Percentiles rank a stretch among this genome's conserved stretches.
Conservation (phyloP, 257 asterid species). For the Vinca minor region DNA sequence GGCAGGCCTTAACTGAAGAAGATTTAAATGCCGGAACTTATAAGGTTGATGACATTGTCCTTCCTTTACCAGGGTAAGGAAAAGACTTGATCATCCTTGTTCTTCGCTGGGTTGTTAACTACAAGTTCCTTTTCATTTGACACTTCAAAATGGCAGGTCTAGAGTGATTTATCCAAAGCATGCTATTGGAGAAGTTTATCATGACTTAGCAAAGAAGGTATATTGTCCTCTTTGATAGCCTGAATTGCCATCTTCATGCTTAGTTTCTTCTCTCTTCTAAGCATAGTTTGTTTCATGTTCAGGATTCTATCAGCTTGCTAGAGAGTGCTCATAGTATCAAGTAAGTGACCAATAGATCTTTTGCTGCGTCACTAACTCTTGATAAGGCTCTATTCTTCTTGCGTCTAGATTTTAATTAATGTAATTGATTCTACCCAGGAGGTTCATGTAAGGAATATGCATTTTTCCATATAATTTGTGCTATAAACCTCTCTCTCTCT, state of each 20-base stretch:
- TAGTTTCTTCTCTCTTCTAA: slow-evolving; percentile 11
- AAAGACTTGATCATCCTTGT: slow-evolving; percentile 12
- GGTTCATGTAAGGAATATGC: neutral
- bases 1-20: slow-evolving; percentile 64
- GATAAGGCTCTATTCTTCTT: too few relatives aligned
- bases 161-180: slow-evolving; percentile 72
- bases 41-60: slow-evolving; percentile 61
- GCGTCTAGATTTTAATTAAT: too few relatives aligned
- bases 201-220: slow-evolving; percentile 70
- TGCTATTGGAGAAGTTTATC: slow-evolving; percentile 64
- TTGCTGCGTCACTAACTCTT: slow-evolving; percentile 4
- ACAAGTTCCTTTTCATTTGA: slow-evolving; percentile 1
- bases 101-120: slow-evolving; percentile 9
- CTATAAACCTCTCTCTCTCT: too few relatives aligned
- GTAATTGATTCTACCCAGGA: neutral
- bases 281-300: slow-evolving; percentile 21
- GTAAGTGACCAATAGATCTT: slow-evolving; percentile 37
- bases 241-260: too few relatives aligned
- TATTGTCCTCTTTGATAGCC: slow-evolving; percentile 13
- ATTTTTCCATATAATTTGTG: neutral
- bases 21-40: slow-evolving; percentile 64
- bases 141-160: slow-evolving; percentile 48
- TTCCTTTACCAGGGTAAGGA: slow-evolving; percentile 93
- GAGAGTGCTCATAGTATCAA: slow-evolving; percentile 62
- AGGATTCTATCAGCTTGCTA: slow-evolving; percentile 74